These are phyloP conservation scores for Globisporangium heterothallicum DNA, from an alignment of 352 stramenopile genomes.

Conservation along the genomic window DNA sequence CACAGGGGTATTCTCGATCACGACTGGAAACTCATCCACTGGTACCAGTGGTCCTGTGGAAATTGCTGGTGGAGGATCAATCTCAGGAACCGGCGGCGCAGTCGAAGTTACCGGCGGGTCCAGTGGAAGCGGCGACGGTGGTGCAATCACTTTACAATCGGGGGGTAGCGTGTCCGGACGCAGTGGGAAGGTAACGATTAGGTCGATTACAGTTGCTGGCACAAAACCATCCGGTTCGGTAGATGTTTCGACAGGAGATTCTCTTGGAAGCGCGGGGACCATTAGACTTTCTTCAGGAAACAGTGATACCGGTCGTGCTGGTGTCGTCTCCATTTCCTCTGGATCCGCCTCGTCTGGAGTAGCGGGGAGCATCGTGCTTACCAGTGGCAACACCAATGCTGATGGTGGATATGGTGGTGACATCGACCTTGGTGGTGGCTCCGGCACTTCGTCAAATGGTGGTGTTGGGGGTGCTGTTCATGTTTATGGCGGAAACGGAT, in stretches of 20 bases:
- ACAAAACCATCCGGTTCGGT: conserved; percentile 24
- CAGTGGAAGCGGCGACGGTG: conserved; percentile 20
- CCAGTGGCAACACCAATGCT: conserved; percentile 26
- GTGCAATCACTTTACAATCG: conserved; percentile 13
- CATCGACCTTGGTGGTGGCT: conserved; percentile 34
- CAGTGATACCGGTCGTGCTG: conserved; percentile 14
- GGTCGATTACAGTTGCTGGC: conserved; percentile 10
- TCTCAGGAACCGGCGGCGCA: conserved; percentile 28
- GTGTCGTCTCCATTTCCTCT: conserved; percentile 24
- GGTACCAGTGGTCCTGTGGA: conserved; percentile 40
- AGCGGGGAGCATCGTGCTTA: conserved; percentile 28
- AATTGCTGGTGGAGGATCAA: conserved; percentile 40
- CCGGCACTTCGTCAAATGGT: conserved; percentile 40
- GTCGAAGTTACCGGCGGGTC: conserved; percentile 30
- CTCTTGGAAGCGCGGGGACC: conserved; percentile 18
- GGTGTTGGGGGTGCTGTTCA: conserved; percentile 35
- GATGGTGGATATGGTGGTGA: conserved; percentile 24
- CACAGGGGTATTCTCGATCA: conserved; percentile 16
- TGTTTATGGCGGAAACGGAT: conserved; percentile 31
- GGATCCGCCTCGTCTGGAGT: conserved; percentile 24
- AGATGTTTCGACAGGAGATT: conserved; percentile 23
- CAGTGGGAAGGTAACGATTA: conserved; percentile 24
- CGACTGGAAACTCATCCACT: conserved; percentile 21
- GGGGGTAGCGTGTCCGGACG: conserved; percentile 11
- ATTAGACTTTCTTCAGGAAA: conserved; percentile 24